Percentiles rank a stretch among this genome's conserved stretches.
Conservation (phyloP, 441 rosid genomes). For the Adansonia grandidieri region DNA sequence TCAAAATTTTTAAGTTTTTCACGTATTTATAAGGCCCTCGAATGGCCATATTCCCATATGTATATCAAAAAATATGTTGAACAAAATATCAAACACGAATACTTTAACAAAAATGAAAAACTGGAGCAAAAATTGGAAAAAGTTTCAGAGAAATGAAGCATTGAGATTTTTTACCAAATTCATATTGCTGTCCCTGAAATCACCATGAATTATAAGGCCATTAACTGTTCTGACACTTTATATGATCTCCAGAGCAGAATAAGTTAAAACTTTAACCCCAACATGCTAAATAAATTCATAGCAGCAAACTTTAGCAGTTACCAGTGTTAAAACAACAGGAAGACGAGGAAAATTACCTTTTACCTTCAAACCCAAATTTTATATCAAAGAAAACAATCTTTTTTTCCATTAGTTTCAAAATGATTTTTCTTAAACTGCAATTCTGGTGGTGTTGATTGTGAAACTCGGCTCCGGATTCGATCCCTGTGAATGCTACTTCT, state of each 20-base stretch:
- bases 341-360: neutral
- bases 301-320: neutral
- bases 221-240: neutral
- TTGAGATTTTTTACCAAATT: neutral
- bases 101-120: too few species aligned
- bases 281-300: neutral
- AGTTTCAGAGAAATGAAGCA: neutral
- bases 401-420: neutral
- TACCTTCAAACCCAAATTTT: neutral
- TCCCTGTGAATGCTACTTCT: slow-evolving; percentile 12
- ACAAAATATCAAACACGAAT: too few species aligned
- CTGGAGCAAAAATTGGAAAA: neutral
- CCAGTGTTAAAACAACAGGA: neutral
- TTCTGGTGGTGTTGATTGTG: slow-evolving; percentile 23
- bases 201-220: neutral
- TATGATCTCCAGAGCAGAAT: slow-evolving; percentile 1
- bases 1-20: too few species aligned
- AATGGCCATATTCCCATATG: too few species aligned
- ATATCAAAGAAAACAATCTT: neutral
- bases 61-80: too few species aligned
- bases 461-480: slow-evolving; percentile 23
- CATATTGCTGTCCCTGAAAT: neutral
- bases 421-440: slow-evolving; percentile 21
- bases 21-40: too few species aligned
- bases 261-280: neutral